A percentile compares a stretch with the other conserved stretches of the same genome.
phyloP scores from a whole-genome alignment of 1,284 basidiomycete genomes.

The Melampsora occidentalis region DNA sequence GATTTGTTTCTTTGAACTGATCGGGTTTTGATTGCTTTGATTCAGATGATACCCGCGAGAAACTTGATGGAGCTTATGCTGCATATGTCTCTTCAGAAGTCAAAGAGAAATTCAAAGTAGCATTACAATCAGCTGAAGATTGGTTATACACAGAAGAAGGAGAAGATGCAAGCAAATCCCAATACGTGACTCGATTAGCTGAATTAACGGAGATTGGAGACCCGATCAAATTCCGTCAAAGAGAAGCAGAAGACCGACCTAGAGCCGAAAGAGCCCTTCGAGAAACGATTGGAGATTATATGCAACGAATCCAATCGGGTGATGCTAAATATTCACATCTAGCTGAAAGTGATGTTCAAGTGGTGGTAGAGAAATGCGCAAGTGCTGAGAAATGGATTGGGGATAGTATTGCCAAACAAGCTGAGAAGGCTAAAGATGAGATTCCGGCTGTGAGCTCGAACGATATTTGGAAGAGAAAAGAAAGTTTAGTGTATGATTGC shows the following conservation, averaged over 20 bases:
- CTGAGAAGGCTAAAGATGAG: slow-evolving; percentile 78
- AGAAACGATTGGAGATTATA: slow-evolving; percentile 78
- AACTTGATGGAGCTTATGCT: slow-evolving; percentile 81
- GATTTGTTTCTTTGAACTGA: neutral
- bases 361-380: slow-evolving; percentile 59
- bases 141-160: slow-evolving; percentile 95
- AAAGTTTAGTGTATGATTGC: slow-evolving; percentile 69
- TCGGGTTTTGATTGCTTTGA: slow-evolving; percentile 3
- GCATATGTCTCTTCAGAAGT: slow-evolving; percentile 69
- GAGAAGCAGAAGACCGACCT: slow-evolving; percentile 74
- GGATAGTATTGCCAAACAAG: slow-evolving; percentile 77
- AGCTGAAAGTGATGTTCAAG: slow-evolving; percentile 71
- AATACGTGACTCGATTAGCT: slow-evolving; percentile 75
- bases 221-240: slow-evolving; percentile 74
- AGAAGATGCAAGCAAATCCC: slow-evolving; percentile 87
- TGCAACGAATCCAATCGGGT: slow-evolving; percentile 70
- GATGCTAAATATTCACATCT: slow-evolving; percentile 86
- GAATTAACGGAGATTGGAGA: slow-evolving; percentile 76
- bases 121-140: slow-evolving; percentile 75
- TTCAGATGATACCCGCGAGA: slow-evolving; percentile 74
- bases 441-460: slow-evolving; percentile 74
- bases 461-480: slow-evolving; percentile 80
- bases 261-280: slow-evolving; percentile 70
- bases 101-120: slow-evolving; percentile 69
- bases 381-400: slow-evolving; percentile 89